Conservation (phyloP, 805 yeast genomes). For the Blastobotrys terrestris region DNA sequence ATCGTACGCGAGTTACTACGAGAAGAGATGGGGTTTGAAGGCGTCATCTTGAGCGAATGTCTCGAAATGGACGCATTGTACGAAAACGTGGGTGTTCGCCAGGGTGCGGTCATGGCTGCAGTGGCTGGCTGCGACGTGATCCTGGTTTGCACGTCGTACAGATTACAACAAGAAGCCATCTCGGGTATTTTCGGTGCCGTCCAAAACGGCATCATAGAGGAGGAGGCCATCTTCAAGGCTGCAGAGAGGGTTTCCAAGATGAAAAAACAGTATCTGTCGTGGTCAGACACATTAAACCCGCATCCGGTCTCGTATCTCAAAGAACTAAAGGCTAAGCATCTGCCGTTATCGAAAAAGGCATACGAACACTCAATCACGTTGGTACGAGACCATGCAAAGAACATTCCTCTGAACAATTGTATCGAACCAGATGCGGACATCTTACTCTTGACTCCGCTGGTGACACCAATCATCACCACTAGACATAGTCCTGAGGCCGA, state of each 20-base stretch:
- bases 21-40: conserved; percentile 46
- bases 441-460: conserved; percentile 32
- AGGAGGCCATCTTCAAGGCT: conserved; percentile 36
- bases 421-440: conserved; percentile 30
- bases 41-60: conserved; percentile 55
- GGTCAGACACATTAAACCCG: conserved; percentile 40
- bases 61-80: conserved; percentile 57
- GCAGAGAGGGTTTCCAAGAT: conserved; percentile 39
- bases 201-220: conserved; percentile 31
- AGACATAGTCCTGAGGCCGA: conserved; percentile 34
- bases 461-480: conserved; percentile 36
- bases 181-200: conserved; percentile 36
- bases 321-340: conserved; percentile 38
- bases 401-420: conserved; percentile 40
- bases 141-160: conserved; percentile 52
- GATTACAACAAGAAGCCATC: conserved; percentile 51
- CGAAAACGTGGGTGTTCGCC: conserved; percentile 60
- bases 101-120: conserved; percentile 56
- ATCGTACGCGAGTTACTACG: conserved; percentile 46
- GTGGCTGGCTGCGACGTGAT: conserved; percentile 61
- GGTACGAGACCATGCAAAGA: conserved; percentile 44
- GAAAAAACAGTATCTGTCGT: conserved; percentile 38
- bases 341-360: conserved; percentile 38
- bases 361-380: conserved; percentile 48
- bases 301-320: conserved; percentile 26